Percentiles rank a stretch among this genome's conserved stretches.
Evolutionary conservation across 495 filamentous ascomycete species (phyloP).

Genomic region (Tuber indicum): DNA sequence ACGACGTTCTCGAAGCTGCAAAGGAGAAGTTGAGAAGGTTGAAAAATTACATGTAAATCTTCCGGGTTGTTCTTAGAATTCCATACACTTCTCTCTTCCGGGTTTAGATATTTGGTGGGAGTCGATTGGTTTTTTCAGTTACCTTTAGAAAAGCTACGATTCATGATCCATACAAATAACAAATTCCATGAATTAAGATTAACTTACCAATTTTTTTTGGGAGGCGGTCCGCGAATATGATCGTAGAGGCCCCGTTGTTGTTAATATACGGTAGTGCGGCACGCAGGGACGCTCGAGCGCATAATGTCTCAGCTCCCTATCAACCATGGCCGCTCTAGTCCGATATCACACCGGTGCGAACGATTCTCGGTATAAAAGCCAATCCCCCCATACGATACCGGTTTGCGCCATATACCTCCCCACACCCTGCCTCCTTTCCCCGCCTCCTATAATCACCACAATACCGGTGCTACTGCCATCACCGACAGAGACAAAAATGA

Average conservation of each 20-base stretch:
- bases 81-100: neutral
- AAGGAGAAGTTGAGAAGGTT: constrained; percentile 81
- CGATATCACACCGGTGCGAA: neutral
- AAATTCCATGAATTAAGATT: neutral
- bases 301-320: neutral
- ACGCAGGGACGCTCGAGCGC: neutral
- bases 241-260: neutral
- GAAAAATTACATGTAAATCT: constrained; percentile 48
- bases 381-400: neutral
- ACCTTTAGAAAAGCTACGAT: neutral
- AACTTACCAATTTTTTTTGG: neutral
- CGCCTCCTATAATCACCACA: neutral
- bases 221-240: neutral
- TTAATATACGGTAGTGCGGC: neutral
- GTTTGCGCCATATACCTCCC: neutral
- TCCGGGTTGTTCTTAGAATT: neutral
- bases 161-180: neutral
- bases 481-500: neutral
- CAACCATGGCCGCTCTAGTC: neutral
- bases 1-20: constrained; percentile 78
- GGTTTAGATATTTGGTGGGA: neutral
- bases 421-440: neutral
- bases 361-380: neutral
- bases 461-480: neutral
- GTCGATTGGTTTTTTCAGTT: neutral